Evolutionary conservation across 2,329 filamentous ascomycete genomes (phyloP).

Genomic region (Ceratocystis papillata): DNA sequence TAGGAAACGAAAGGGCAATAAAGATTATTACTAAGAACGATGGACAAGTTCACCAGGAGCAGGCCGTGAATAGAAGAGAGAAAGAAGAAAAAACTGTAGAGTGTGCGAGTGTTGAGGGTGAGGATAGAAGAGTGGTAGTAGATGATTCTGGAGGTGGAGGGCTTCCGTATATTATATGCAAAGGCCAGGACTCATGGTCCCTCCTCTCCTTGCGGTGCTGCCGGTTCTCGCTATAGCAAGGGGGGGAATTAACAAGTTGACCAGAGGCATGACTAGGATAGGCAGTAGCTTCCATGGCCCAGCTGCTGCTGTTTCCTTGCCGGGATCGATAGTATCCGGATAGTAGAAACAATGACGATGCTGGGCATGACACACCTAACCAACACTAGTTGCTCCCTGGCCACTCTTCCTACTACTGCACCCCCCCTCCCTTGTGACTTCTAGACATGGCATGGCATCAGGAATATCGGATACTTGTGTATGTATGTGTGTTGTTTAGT

Average conservation of each 20-base stretch:
- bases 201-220: background rate
- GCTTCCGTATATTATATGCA: slow-evolving; percentile 12
- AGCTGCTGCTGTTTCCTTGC: background rate
- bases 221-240: background rate
- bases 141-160: background rate
- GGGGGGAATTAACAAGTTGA: background rate
- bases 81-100: slow-evolving; percentile 14
- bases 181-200: background rate
- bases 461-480: background rate
- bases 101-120: slow-evolving; percentile 22
- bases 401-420: background rate
- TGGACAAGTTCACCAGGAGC: slow-evolving; percentile 24
- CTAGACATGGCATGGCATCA: background rate
- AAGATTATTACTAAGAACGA: slow-evolving; percentile 20
- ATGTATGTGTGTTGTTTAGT: background rate
- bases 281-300: background rate
- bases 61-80: slow-evolving; percentile 22
- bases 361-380: background rate
- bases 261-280: too few relatives aligned
- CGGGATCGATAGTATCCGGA: background rate
- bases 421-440: background rate
- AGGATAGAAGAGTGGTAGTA: slow-evolving; percentile 12
- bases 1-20: slow-evolving; percentile 23
- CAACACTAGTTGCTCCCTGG: background rate
- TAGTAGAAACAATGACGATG: slow-evolving; percentile 7